Percentiles rank a stretch among this genome's conserved stretches.
Evolutionary conservation across 1,139 yeast genomes (phyloP).

Genomic region (Yamadazyma epiphylla): DNA sequence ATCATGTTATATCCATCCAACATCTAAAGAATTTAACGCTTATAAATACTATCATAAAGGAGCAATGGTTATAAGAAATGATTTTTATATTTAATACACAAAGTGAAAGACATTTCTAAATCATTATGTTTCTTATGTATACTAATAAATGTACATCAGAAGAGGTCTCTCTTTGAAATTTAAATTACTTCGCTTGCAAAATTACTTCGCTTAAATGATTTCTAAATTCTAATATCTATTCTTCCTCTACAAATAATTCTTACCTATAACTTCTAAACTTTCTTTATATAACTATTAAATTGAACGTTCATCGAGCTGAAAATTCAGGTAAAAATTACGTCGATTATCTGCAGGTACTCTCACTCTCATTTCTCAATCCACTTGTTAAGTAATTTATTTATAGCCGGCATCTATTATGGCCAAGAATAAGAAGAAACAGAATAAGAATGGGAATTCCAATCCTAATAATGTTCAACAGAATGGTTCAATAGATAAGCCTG

Average conservation of each 20-base stretch:
- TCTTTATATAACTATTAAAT: too few species aligned
- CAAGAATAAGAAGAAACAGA: slow-evolving; percentile 26
- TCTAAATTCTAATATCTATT: too few species aligned
- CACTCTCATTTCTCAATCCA: not conserved
- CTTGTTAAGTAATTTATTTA: not conserved
- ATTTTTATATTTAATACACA: slow-evolving; percentile 1
- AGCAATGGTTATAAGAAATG: slow-evolving; percentile 8
- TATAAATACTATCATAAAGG: slow-evolving; percentile 14
- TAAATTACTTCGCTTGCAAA: too few species aligned
- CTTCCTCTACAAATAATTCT: too few species aligned
- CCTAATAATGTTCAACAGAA: not conserved
- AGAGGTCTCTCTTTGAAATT: too few species aligned
- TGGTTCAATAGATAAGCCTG: not conserved
- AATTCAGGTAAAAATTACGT: too few species aligned
- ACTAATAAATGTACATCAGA: not conserved
- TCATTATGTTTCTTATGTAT: not conserved
- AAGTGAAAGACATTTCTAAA: not conserved
- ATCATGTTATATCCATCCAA: slow-evolving; percentile 99
- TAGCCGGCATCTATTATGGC: slow-evolving; percentile 17
- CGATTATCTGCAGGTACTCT: too few species aligned
- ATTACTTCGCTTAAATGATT: too few species aligned
- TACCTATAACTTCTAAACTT: too few species aligned
- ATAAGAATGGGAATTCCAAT: slow-evolving; percentile 8
- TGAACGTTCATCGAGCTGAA: too few species aligned
- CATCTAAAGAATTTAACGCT: slow-evolving; percentile 59